Base-by-base conservation (phyloP, 331 rosid species). In the Telfairia occidentalis region DNA sequence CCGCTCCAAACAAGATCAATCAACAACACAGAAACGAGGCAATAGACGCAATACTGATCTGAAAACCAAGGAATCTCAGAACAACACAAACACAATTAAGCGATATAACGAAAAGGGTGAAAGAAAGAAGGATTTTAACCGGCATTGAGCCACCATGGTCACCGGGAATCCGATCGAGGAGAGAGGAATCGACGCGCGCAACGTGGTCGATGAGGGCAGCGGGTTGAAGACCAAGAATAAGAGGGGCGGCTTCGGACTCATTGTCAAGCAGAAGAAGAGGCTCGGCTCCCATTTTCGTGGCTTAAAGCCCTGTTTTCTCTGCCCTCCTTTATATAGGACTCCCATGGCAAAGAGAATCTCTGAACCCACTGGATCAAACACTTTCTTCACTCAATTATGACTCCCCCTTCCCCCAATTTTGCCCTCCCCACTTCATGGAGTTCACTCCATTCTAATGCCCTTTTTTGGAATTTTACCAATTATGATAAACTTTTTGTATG, bases 111-210 rank as follows among this genome's bases (percentile, higher is more conserved):
- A 52, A 26, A 29, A n/a, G 13, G n/a, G n/a, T n/a, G n/a, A 80
- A 72, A 30, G 61, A 42, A 53, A 18, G 1, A 24, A 30, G 6
- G 18, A 53, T 49, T 24, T 11, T 40, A 84, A 94, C 89, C 21
- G 98, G 90, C 23, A 84, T 35, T 80, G 98, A 95, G 82, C 97
- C 98, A 38, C 98, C 98, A 55, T 87, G 96, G 57, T 94, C 97
- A 65, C 96, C 97, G 40, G 92, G 86, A 57, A 95, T 87, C 59
- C 80, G 86, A 38, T 87, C 83, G 66, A 95, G 96, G 71, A 88
- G 58, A 63, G 96, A 84, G 58, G 67, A 66, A 70, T 86, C 88
- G 18, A 90, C 90, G 63, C 78, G 87, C 42, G 96, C 92, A 24
- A 90, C 86, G 81, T 71, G 91, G 84, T 95, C 98, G 23, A 90